Base-by-base conservation (phyloP, 805 yeast genomes). In the Myxozyma neglecta region DNA sequence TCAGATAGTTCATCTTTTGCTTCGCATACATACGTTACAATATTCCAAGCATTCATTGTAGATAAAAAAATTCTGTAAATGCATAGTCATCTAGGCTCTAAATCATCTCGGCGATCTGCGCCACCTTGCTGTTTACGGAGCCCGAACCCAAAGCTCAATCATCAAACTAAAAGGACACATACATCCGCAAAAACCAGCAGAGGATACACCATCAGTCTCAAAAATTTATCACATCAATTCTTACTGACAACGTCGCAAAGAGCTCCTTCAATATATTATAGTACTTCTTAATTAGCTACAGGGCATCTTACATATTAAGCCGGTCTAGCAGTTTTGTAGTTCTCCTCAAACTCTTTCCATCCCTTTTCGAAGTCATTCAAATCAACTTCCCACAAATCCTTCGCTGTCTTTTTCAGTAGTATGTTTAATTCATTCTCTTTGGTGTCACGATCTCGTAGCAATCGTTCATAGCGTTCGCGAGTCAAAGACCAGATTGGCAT, bases 401-500 rank as follows among this genome's bases (percentile, higher is more conserved):
- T 90, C 14, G 97, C 91, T 11, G 88, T 78, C 70, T 84, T 79
- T 57, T 82, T 80, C 68, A 91, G 80, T 68, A 94, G 79, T 0
- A 71, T 72, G 49, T 84, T 86, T 69, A 93, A 80, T 71, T 89
- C 96, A 11, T 74, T 78, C 72, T 90, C 93, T 70, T 86, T 87
- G 32, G 79, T 86, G 59, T 85, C 89, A 63, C 84, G 82, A 72
- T 92, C 96, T 57, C 81, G 80, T 69, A 91, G 77, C 67, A 94
- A 78, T 68, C 83, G 86, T 70, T 90, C 92, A 72, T 92, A 94
- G 69, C 94, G 83, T 75, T 94, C 99, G 61, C 81, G 81, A 0
- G 99, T 93, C 71, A 94, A 83, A 43, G 97, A 88, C 94, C 97
- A 90, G 66, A 94, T 86, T 40, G 91, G 84, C 97, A 94, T 89